Base-by-base conservation (phyloP, 1,284 basidiomycete genomes). In the Ceratorhiza oryzae-sativae region DNA sequence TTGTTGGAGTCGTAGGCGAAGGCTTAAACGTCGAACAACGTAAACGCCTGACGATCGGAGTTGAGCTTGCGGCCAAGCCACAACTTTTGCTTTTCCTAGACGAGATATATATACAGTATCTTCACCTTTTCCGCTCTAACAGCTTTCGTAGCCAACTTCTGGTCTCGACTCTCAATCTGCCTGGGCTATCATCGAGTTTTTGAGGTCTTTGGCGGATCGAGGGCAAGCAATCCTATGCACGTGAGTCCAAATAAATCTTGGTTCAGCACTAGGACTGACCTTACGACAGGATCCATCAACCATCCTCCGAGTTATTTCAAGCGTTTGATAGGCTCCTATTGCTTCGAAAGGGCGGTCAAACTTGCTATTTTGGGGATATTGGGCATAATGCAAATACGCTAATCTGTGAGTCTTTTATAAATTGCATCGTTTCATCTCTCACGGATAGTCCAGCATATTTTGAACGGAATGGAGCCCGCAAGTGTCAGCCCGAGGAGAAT, bases 351-450 rank as follows among this genome's bases (percentile, higher is more conserved):
- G n/a, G n/a, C n/a, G n/a, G n/a, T n/a, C 9, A 36, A 10, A 6
- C 36, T 39, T 82, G 84, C 72, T 84, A 86, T 74, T 89, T 85
- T 85, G 81, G 89, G 20, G 85, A 88, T 73, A 89, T 93, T 2
- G 87, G 86, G 0, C 95, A 94, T 77, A 81, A 95, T 71, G 84
- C 90, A 80, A 87, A 91, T 30, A 94, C 95, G 81, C 77, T 45
- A 18, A 10, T 45, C 10, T 73, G 71, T n/a, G n/a, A n/a, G n/a
- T n/a, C n/a, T n/a, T n/a, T n/a, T n/a, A n/a, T n/a, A n/a, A n/a
- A n/a, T n/a, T n/a, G n/a, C n/a, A n/a, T n/a, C n/a, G n/a, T n/a
- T n/a, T n/a, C n/a, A n/a, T n/a, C n/a, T n/a, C n/a, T n/a, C n/a
- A n/a, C n/a, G n/a, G n/a, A n/a, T n/a, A n/a, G n/a, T n/a, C n/a